Percentiles rank a stretch among this genome's conserved stretches.
Evolutionary conservation across 1,284 basidiomycete species (phyloP).

Genomic region (Ganoderma meredithae): DNA sequence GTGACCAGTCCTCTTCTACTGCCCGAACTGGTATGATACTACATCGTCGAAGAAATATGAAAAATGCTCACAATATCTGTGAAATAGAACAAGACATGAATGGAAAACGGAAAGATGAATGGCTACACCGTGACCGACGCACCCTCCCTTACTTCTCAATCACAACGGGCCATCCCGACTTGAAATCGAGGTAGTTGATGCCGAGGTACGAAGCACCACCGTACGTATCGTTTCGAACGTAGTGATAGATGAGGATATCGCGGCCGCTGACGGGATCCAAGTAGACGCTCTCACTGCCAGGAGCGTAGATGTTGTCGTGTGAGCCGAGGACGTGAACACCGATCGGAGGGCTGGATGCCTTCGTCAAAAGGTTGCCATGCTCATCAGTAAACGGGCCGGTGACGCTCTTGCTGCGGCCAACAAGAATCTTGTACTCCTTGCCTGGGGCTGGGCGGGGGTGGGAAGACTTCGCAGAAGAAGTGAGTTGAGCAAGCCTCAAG

Average conservation of each 20-base stretch:
- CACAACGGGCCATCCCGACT: constrained; percentile 12
- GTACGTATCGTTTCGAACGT: constrained; percentile 16
- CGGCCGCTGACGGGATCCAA: constrained; percentile 21
- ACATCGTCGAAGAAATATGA: background rate
- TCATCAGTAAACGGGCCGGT: constrained; percentile 41
- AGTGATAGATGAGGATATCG: constrained; percentile 28
- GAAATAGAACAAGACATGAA: background rate
- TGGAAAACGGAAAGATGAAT: background rate
- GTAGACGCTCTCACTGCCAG: constrained; percentile 36
- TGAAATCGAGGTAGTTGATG: constrained; percentile 21
- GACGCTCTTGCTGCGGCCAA: constrained; percentile 38
- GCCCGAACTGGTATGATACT: background rate
- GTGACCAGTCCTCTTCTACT: no score
- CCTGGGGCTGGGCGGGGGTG: constrained; percentile 37
- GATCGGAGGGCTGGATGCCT: constrained; percentile 24
- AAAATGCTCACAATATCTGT: background rate
- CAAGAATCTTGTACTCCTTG: constrained; percentile 38
- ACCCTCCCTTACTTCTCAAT: background rate
- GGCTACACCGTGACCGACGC: background rate
- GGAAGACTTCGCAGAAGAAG: constrained; percentile 3
- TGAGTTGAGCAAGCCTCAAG: background rate
- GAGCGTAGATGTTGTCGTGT: constrained; percentile 45
- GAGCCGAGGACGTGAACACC: constrained; percentile 43
- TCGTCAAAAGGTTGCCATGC: constrained; percentile 33
- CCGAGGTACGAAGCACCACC: constrained; percentile 13